Evolutionary conservation across 179 eudicot species (phyloP).

Genomic region (Carnegiea gigantea): DNA sequence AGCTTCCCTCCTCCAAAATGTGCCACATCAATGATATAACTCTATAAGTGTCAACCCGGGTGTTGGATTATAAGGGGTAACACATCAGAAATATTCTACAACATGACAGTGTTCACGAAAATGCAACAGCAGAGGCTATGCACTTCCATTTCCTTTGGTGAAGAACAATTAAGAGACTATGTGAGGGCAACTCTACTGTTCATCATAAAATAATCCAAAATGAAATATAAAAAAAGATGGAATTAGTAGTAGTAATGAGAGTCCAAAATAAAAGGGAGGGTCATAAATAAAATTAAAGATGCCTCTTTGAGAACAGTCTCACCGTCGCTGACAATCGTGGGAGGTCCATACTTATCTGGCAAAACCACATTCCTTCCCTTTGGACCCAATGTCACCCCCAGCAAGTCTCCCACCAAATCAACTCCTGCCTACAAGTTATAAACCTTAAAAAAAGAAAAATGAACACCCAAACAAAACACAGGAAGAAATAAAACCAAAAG

Average conservation of each 20-base stretch:
- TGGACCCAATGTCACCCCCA: slow-evolving; percentile 96
- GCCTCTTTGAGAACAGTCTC: slow-evolving; percentile 97
- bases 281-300: not conserved
- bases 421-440: slow-evolving; percentile 56
- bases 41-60: no score
- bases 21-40: no score
- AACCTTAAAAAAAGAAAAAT: not conserved
- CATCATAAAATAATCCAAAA: not conserved
- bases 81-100: not conserved
- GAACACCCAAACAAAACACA: not conserved
- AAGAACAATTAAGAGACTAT: not conserved
- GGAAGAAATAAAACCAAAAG: not conserved
- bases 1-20: no score
- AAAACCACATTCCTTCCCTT: slow-evolving; percentile 96
- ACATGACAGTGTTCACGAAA: not conserved
- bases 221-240: not conserved
- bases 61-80: not conserved
- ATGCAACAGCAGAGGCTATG: not conserved
- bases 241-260: not conserved
- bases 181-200: not conserved
- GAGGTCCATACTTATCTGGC: slow-evolving; percentile 95
- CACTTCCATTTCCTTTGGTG: not conserved
- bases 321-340: slow-evolving; percentile 95
- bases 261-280: not conserved
- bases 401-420: slow-evolving; percentile 78